Evolutionary conservation across 352 stramenopile species (phyloP), one percentile per base, ranked within the genome.

Genomic region (Phytophthora sp.): DNA sequence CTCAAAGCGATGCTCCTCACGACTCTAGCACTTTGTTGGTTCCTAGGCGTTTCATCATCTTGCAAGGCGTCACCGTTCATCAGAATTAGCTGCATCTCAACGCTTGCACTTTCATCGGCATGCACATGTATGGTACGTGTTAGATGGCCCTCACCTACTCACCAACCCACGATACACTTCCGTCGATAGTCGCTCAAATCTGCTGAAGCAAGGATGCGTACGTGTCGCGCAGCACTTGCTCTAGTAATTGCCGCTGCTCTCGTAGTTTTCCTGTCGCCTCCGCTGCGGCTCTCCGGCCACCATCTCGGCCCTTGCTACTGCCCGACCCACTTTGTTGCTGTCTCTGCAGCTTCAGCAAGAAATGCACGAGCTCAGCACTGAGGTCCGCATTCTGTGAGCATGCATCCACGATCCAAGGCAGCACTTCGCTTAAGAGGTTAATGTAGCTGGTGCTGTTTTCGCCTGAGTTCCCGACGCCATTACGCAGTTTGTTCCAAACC

Each of bases 271-370:
- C 62, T 26, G 53, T 18, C 37, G 32, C 24, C 21, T 69, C 52
- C n/a, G 24, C 32, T 58, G 35, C 45, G 56, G 34, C 28, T 62
- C 38, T 64, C 24, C 51, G 45, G 23, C 15, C 43, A 17, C 28
- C n/a, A 20, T 65, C 54, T 26, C 45, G 60, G 37, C 38, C 49
- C 37, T 67, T 66, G 43, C 35, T 50, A 48, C 48, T 44, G 30
- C 34, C 54, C 8, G 50, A 56, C n/a, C 56, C 51, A 63, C 26
- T 57, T 67, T 70, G 72, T 41, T 71, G 67, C 20, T 84, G 70
- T 41, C 82, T 82, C 50, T 90, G 81, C 44, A 90, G 31, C 58
- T 88, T 90, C 30, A 90, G 59, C 17, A 90, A 38, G 49, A 89
- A 87, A 73, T 90, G 81, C 7, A 84, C 74, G 2, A 90, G 64